Evolutionary conservation across 164 flowering plant genomes (phyloP), one percentile per base, ranked within the genome.

Genomic region (Magnolia changhungtana): DNA sequence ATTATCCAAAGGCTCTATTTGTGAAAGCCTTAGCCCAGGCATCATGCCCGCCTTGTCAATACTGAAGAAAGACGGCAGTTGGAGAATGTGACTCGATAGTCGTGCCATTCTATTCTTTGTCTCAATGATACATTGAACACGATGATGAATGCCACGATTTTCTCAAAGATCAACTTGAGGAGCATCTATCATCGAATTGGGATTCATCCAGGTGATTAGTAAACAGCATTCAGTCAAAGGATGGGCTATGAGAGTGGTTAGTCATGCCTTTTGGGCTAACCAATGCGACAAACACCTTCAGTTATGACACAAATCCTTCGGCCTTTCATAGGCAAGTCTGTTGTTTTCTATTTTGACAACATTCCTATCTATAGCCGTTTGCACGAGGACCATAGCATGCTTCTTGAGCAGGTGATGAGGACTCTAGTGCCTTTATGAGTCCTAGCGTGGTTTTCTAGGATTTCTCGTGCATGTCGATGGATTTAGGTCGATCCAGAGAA

Each of bases 141-240:
- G 45, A 37, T 37, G 45, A 71, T 6, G 52, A 37, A 37, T 37
- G 45, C 45, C 45, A 37, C 45, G 7, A 37, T 37, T 37, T 37
- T 37, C 45, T 37, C 45, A 37, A 37, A 37, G 45, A 37, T 37
- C 45, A 37, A 37, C 7, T 37, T 37, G 45, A 37, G 45, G 3
- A 71, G 71, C 24, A 27, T n/a, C 16, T 67, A 67, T 24, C 71
- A 67, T n/a, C 71, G n/a, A 24, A 67, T 20, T 67, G 14, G 31
- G 24, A 67, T 67, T 67, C 27, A 27, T 13, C 16, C 8, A 8
- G 27, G 71, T 13, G 71, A 67, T 67, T n/a, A 67, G 71, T 67
- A 27, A 27, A 67, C 7, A 13, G 10, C 71, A 24, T 20, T 0
- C 71, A 67, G 6, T 7, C 66, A 63, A 63, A 63, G 21, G 18